A percentile compares a stretch with the other conserved stretches of the same genome.
phyloP scores from a whole-genome alignment of 73 alveolate species.

The Blepharisma japonicum region DNA sequence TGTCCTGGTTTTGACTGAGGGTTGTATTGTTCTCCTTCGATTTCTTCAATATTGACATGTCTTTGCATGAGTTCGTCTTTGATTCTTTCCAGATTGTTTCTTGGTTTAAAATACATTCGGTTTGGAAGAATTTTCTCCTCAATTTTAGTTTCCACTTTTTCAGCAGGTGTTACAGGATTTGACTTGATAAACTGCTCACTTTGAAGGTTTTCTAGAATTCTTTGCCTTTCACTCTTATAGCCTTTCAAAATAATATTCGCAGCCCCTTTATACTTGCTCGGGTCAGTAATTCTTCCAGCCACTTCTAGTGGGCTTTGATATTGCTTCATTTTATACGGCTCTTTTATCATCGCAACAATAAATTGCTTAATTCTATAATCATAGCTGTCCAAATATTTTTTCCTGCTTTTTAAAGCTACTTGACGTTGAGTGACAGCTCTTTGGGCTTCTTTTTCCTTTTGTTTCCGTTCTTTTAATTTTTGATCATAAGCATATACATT shows the following conservation, averaged over 20 bases:
- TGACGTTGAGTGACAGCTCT: neutral
- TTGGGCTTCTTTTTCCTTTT: neutral
- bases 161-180: neutral
- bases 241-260: neutral
- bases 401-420: neutral
- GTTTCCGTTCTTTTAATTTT: neutral
- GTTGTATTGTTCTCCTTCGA: neutral
- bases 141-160: neutral
- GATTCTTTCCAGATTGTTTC: neutral
- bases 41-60: neutral
- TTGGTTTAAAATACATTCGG: constrained; percentile 4
- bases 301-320: neutral
- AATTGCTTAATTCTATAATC: neutral
- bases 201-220: neutral
- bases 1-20: neutral
- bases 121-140: neutral
- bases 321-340: neutral
- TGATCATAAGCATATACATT: neutral
- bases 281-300: neutral
- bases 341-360: neutral
- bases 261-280: neutral
- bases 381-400: neutral
- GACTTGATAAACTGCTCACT: no score
- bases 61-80: neutral
- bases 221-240: neutral